Evolutionary conservation across 176 grass and related monocot species (phyloP).

Genomic region (Thinopyrum elongatum): DNA sequence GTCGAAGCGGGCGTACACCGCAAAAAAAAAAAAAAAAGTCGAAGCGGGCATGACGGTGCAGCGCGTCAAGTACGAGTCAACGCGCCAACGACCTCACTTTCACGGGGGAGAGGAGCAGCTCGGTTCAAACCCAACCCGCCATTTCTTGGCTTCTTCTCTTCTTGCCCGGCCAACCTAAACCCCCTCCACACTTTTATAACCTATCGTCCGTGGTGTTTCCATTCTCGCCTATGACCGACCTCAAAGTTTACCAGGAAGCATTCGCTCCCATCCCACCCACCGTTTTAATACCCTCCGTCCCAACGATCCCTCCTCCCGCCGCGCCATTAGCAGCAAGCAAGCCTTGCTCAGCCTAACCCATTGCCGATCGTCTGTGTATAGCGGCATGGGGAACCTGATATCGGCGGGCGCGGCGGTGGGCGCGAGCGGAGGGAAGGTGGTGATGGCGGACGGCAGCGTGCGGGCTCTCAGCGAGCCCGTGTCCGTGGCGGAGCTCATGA

Average conservation of each 20-base stretch:
- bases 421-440: slow-evolving; percentile 53
- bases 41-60: neutral
- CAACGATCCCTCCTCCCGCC: neutral
- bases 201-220: neutral
- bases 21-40: too few species aligned
- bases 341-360: neutral
- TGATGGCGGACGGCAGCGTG: slow-evolving; percentile 75
- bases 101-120: slow-evolving; percentile 15
- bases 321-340: slow-evolving; percentile 10
- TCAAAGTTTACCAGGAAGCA: neutral
- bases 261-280: slow-evolving; percentile 25
- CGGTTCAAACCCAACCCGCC: slow-evolving; percentile 52
- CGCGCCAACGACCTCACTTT: slow-evolving; percentile 36
- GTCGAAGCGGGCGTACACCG: too few species aligned
- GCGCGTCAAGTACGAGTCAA: slow-evolving; percentile 36
- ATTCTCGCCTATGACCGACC: neutral
- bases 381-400: slow-evolving; percentile 70
- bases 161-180: slow-evolving; percentile 37
- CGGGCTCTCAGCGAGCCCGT: slow-evolving; percentile 58
- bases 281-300: slow-evolving; percentile 32
- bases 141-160: neutral
- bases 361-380: neutral
- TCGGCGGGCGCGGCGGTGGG: slow-evolving; percentile 27
- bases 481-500: slow-evolving; percentile 93
- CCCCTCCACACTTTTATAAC: neutral